Evolutionary conservation across 768 basidiomycete species (phyloP).

Genomic region (Russula ochroleuca): DNA sequence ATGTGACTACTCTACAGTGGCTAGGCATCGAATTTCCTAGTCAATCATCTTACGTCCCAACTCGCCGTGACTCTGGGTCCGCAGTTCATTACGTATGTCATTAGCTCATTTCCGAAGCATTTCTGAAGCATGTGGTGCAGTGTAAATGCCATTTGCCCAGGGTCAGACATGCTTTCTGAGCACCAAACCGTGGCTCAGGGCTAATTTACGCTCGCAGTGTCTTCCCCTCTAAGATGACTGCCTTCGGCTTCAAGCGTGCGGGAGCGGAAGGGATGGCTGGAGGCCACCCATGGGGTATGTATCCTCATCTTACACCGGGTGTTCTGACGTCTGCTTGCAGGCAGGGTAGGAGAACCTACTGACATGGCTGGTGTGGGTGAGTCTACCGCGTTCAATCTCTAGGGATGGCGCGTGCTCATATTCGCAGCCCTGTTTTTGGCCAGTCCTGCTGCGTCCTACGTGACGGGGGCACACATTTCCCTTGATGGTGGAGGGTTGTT

Average conservation of each 20-base stretch:
- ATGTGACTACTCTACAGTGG: neutral
- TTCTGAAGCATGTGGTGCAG: slow-evolving; percentile 35
- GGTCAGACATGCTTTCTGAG: slow-evolving; percentile 40
- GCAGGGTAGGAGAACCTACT: slow-evolving; percentile 57
- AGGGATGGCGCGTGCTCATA: neutral
- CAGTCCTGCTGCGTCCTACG: slow-evolving; percentile 66
- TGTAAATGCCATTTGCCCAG: slow-evolving; percentile 81
- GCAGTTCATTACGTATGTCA: slow-evolving; percentile 59
- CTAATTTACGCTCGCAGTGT: slow-evolving; percentile 39
- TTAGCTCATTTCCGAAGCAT: neutral
- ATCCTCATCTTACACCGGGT: neutral
- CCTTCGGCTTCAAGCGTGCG: slow-evolving; percentile 54
- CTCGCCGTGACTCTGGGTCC: slow-evolving; percentile 63
- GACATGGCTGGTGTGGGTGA: slow-evolving; percentile 66
- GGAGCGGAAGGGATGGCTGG: slow-evolving; percentile 47
- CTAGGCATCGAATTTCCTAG: slow-evolving; percentile 27
- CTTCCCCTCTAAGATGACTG: slow-evolving; percentile 85
- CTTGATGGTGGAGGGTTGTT: slow-evolving; percentile 50
- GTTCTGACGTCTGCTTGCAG: slow-evolving; percentile 35
- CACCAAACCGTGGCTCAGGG: neutral
- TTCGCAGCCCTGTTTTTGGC: slow-evolving; percentile 36
- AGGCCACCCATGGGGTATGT: slow-evolving; percentile 60
- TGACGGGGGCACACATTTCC: slow-evolving; percentile 68
- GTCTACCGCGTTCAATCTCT: slow-evolving; percentile 8
- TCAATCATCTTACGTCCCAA: slow-evolving; percentile 74